phyloP scores from a whole-genome alignment of 495 filamentous ascomycete genomes.

The Peziza echinospora region DNA sequence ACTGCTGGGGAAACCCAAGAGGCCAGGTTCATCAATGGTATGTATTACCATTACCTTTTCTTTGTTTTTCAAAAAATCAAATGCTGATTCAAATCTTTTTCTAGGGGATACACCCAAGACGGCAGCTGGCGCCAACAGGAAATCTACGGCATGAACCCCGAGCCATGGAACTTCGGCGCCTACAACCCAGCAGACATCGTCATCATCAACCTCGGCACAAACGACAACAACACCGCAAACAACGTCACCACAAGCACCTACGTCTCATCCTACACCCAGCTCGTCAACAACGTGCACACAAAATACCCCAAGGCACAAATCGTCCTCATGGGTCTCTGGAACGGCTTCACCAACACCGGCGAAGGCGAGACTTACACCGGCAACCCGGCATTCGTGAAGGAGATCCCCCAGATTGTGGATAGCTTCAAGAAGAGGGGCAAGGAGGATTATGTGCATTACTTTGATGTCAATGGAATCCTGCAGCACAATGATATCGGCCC shows the following conservation, averaged over 20 bases:
- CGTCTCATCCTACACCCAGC: conserved; percentile 33
- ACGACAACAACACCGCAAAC: conserved; percentile 39
- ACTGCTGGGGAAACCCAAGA: conserved; percentile 35
- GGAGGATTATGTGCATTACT: conserved; percentile 41
- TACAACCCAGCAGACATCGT: conserved; percentile 43
- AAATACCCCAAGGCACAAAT: conserved; percentile 41
- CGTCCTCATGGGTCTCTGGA: conserved; percentile 46
- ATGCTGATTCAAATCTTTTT: too few relatives aligned
- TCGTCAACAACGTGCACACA: conserved; percentile 38
- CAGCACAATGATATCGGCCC: conserved; percentile 50
- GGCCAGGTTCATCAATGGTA: conserved; percentile 43
- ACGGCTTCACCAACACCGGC: conserved; percentile 31
- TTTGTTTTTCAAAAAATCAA: too few relatives aligned
- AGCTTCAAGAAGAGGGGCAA: conserved; percentile 30
- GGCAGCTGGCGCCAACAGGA: conserved; percentile 29
- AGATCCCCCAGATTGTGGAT: conserved; percentile 32
- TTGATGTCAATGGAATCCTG: conserved; percentile 43
- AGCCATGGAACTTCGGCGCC: conserved; percentile 37
- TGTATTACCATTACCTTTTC: too few relatives aligned
- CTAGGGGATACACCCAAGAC: conserved; percentile 42
- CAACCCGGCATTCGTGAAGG: conserved; percentile 27
- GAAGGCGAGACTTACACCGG: conserved; percentile 35
- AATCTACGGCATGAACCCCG: conserved; percentile 32
- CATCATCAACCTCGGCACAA: conserved; percentile 46
- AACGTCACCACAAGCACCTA: conserved; percentile 33